Conservation (phyloP, 352 stramenopile genomes). For the Hyaloperonospora brassicae region DNA sequence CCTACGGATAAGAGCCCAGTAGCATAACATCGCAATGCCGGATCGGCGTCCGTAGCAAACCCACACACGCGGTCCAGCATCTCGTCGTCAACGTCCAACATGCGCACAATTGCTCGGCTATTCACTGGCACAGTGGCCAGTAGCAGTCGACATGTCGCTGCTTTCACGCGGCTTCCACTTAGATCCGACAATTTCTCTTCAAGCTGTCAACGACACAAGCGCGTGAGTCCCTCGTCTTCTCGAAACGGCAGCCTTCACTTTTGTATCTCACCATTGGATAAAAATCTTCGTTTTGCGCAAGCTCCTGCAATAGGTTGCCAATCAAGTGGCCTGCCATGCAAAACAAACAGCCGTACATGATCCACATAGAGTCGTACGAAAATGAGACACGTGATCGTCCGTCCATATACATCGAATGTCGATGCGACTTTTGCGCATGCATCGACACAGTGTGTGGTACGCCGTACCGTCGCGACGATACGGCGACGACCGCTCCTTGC, state of each 20-base stretch:
- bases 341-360: not conserved
- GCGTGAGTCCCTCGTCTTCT: conserved; percentile 9
- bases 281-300: conserved; percentile 80
- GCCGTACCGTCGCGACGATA: conserved; percentile 64
- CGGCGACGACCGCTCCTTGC: conserved; percentile 59
- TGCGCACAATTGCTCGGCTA: conserved; percentile 57
- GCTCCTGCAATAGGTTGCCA: conserved; percentile 59
- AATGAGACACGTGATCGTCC: too few species aligned
- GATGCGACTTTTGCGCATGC: too few species aligned
- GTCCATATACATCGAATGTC: too few species aligned
- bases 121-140: conserved; percentile 70
- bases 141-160: conserved; percentile 58
- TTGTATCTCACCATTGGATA: conserved; percentile 52
- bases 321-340: conserved; percentile 55
- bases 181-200: conserved; percentile 59
- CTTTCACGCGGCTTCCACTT: conserved; percentile 51
- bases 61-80: conserved; percentile 65
- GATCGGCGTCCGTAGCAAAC: conserved; percentile 49
- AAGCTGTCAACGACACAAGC: conserved; percentile 26
- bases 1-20: conserved; percentile 69
- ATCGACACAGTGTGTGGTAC: not conserved
- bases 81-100: conserved; percentile 71
- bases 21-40: conserved; percentile 61
- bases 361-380: too few species aligned
- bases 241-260: conserved; percentile 8